A percentile compares a stretch with the other conserved stretches of the same genome.
Conservation (phyloP, 208 protist genomes). For the Herpetomonas samuelpessoai region DNA sequence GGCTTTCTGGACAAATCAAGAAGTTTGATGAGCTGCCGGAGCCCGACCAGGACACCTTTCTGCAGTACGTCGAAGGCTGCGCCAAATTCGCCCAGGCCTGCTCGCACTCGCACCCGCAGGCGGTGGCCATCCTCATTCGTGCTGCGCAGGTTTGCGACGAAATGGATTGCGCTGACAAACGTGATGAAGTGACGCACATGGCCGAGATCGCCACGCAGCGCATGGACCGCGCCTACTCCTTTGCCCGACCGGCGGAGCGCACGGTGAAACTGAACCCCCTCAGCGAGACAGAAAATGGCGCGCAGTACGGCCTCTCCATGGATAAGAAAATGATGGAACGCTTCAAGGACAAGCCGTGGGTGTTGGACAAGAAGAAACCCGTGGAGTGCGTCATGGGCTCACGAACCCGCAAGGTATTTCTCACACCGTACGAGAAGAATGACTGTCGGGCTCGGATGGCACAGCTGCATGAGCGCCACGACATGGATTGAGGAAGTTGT, state of each 20-base stretch:
- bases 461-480: slow-evolving; percentile 25
- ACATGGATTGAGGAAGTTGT: slow-evolving; percentile 34
- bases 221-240: slow-evolving; percentile 75
- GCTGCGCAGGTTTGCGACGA: slow-evolving; percentile 86
- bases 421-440: slow-evolving; percentile 33
- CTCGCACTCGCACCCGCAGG: slow-evolving; percentile 82
- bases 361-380: slow-evolving; percentile 31
- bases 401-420: slow-evolving; percentile 43
- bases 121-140: slow-evolving; percentile 74
- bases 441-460: slow-evolving; percentile 25
- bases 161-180: slow-evolving; percentile 79
- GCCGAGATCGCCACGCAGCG: slow-evolving; percentile 59
- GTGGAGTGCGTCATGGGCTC: slow-evolving; percentile 47
- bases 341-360: slow-evolving; percentile 50
- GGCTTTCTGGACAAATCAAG: slow-evolving; percentile 45
- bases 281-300: slow-evolving; percentile 34
- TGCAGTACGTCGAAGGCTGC: slow-evolving; percentile 84
- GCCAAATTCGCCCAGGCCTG: slow-evolving; percentile 65
- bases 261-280: slow-evolving; percentile 31
- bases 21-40: slow-evolving; percentile 62
- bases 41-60: slow-evolving; percentile 82
- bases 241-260: slow-evolving; percentile 52
- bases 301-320: slow-evolving; percentile 22
- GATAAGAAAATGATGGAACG: slow-evolving; percentile 37
- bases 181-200: slow-evolving; percentile 82